These are phyloP conservation scores for Brassica juncea DNA, from an alignment of 345 rosid species.

Conservation along the genomic window DNA sequence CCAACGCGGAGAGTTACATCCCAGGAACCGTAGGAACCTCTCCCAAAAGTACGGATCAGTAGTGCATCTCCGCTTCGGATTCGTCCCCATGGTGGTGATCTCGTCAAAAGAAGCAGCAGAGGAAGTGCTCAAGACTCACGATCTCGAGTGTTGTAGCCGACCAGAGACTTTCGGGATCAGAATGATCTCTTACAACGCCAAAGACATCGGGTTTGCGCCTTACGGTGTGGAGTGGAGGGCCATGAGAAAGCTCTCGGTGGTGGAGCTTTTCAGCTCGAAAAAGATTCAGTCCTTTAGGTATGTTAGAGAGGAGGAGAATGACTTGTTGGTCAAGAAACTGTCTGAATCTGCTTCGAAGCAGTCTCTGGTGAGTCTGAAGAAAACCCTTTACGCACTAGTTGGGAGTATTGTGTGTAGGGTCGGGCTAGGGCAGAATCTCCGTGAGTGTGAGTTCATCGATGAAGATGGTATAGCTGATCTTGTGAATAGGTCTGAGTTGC, in stretches of 20 bases:
- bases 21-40: constrained; percentile 6
- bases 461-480: constrained; percentile 11
- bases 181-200: constrained; percentile 20
- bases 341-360: neutral
- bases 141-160: constrained; percentile 34
- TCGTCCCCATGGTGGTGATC: constrained; percentile 24
- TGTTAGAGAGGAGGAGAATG: constrained; percentile 23
- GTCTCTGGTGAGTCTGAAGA: constrained; percentile 23
- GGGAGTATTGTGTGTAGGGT: constrained; percentile 20
- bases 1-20: constrained; percentile 2
- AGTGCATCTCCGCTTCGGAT: constrained; percentile 21
- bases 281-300: constrained; percentile 7
- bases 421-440: constrained; percentile 26
- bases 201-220: constrained; percentile 39
- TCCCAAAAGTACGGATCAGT: constrained; percentile 25
- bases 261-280: constrained; percentile 20
- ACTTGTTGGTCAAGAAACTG: constrained; percentile 18
- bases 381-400: neutral
- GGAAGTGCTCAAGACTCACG: constrained; percentile 38
- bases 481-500: constrained; percentile 15
- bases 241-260: constrained; percentile 29
- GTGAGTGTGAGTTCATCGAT: constrained; percentile 19
- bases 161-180: constrained; percentile 23
- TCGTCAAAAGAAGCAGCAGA: constrained; percentile 25
- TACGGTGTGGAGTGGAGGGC: constrained; percentile 42